Base-by-base conservation (phyloP, 352 stramenopile genomes). In the Globisporangium cederbergense region DNA sequence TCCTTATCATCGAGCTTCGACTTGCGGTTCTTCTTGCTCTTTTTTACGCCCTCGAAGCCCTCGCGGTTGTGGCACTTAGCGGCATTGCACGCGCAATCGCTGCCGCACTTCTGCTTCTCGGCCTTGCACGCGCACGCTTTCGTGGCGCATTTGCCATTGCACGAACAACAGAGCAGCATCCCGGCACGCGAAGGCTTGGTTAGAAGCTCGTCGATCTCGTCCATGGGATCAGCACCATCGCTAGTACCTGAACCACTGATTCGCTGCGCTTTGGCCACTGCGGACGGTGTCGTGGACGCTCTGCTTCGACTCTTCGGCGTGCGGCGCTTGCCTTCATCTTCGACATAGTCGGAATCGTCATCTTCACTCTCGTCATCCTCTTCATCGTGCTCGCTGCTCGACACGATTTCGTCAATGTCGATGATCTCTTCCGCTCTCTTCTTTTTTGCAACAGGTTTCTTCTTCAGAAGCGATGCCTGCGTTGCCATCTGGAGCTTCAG, bases 111-210 rank as follows among this genome's bases (percentile, higher is more conserved):
- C 32, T 70, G 68, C 46, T 71, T 77, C 32, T 77, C 70, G 0
- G 79, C 76, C 45, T 83, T 81, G 60, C 83, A 93, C 3, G 71
- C 79, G 55, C 86, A 94, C 13, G 66, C 76, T 47, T 88, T 90
- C 14, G 80, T 92, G 18, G 77, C 82, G 45, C 83, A 93, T 62
- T 91, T 94, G n/a, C 81, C 78, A 22, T 79, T 77, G 59, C 86
- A 93, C 8, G 70, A 76, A 45, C 83, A 93, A 40, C 81, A 91
- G 14, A 74, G 61, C 22, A 47, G 76, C 25, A 67, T 67, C 32
- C 58, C 56, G 1, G 69, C 66, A 5, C 52, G 54, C 0, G 74
- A 78, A n/a, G 69, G 66, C 20, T 69, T 81, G 18, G 76, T 75
- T 10, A 89, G 67, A 14, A 88, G 42, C 42, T 81, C 62, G 50